These are phyloP conservation scores for Lithospermum erythrorhizon DNA, from an alignment of 257 asterid species.

Conservation along the genomic window DNA sequence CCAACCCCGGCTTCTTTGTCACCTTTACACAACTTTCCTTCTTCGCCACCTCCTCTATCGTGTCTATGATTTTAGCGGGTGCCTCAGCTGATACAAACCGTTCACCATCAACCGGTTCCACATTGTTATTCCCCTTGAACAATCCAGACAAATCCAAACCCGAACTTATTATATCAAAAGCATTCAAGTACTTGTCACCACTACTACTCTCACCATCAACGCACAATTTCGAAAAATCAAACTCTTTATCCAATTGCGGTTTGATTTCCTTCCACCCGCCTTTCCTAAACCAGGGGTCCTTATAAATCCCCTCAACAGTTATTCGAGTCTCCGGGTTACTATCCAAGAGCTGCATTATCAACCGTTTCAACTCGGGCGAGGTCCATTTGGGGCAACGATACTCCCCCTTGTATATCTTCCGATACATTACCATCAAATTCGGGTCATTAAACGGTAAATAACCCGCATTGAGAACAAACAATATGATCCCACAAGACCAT, in stretches of 20 bases:
- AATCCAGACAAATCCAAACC: constrained; percentile 29
- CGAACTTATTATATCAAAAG: constrained; percentile 9
- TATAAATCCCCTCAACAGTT: constrained; percentile 34
- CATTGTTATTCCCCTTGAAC: constrained; percentile 7
- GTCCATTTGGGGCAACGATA: constrained; percentile 68
- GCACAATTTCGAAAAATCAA: not conserved
- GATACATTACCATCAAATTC: constrained; percentile 62
- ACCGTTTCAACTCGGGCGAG: constrained; percentile 39
- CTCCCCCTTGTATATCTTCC: constrained; percentile 58
- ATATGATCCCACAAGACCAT: constrained; percentile 77
- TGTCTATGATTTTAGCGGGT: constrained; percentile 18
- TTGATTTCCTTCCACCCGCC: constrained; percentile 11
- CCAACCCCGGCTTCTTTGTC: constrained; percentile 12
- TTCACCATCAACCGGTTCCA: constrained; percentile 10
- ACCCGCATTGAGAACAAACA: constrained; percentile 55
- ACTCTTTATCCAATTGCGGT: not conserved
- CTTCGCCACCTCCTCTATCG: constrained; percentile 18
- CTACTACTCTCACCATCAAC: not conserved
- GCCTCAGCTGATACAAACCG: constrained; percentile 18
- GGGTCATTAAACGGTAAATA: constrained; percentile 63
- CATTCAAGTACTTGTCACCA: not conserved
- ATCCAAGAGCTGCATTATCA: constrained; percentile 40
- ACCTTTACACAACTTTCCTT: constrained; percentile 15
- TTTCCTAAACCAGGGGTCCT: constrained; percentile 49
- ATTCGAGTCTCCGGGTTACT: constrained; percentile 53